Evolutionary conservation across 495 filamentous ascomycete genomes (phyloP).

Genomic region (Xylaria intraflava): DNA sequence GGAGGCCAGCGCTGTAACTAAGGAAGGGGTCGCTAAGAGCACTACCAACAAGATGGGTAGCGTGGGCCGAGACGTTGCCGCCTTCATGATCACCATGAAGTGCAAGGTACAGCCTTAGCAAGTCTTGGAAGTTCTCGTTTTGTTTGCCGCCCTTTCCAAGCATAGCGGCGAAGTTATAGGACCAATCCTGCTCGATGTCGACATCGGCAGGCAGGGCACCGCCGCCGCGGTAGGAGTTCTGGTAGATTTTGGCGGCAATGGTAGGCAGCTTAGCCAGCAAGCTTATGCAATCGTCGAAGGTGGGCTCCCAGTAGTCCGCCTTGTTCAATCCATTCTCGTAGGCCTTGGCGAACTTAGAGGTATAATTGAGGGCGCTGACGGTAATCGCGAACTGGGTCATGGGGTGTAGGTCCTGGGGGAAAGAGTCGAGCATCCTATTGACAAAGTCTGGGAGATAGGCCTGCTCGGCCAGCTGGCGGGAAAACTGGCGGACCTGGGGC

Average conservation of each 20-base stretch:
- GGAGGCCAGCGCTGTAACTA: slow-evolving; percentile 89
- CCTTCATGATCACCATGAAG: slow-evolving; percentile 98
- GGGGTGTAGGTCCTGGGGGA: slow-evolving; percentile 83
- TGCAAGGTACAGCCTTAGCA: slow-evolving; percentile 86
- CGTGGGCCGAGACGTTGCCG: slow-evolving; percentile 92
- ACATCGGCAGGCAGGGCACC: slow-evolving; percentile 69
- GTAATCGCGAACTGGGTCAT: slow-evolving; percentile 98
- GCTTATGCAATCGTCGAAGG: slow-evolving; percentile 91
- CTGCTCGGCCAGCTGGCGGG: slow-evolving; percentile 80
- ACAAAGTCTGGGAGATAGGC: slow-evolving; percentile 77
- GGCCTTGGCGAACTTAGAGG: slow-evolving; percentile 82
- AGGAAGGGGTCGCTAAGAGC: slow-evolving; percentile 93
- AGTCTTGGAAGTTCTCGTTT: slow-evolving; percentile 90
- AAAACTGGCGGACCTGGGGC: slow-evolving; percentile 71
- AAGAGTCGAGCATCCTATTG: slow-evolving; percentile 79
- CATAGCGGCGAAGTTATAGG: slow-evolving; percentile 96
- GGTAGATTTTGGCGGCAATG: slow-evolving; percentile 95
- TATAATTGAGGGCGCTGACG: slow-evolving; percentile 87
- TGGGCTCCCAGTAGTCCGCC: slow-evolving; percentile 97
- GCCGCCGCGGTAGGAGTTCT: slow-evolving; percentile 72
- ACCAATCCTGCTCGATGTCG: slow-evolving; percentile 86
- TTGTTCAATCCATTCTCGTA: slow-evolving; percentile 89
- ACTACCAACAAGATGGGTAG: slow-evolving; percentile 96
- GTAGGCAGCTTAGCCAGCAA: slow-evolving; percentile 94
- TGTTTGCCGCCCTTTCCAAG: slow-evolving; percentile 81